Evolutionary conservation across 192 early-diverging fungal species (phyloP).

Genomic region (Linnemannia schmuckeri): DNA sequence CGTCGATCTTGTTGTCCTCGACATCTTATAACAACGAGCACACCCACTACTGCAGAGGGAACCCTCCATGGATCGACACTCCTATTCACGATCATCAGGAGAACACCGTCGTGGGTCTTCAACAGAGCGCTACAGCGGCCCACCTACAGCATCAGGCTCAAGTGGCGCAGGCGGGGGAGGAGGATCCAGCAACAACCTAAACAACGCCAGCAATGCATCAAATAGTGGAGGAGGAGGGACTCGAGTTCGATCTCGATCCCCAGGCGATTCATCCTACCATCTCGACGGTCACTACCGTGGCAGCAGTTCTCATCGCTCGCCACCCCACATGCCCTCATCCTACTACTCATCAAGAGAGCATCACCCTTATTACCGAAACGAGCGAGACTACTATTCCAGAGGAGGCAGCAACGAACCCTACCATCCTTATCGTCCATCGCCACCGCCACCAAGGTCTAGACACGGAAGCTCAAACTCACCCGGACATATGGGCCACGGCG

Average conservation of each 20-base stretch:
- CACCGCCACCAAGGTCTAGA: constrained; percentile 53
- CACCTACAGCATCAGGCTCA: constrained; percentile 11
- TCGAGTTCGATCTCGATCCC: constrained; percentile 40
- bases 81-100: constrained; percentile 49
- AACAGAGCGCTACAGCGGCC: constrained; percentile 32
- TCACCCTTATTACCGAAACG: constrained; percentile 44
- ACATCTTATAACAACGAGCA: not conserved
- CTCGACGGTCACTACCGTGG: constrained; percentile 38
- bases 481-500: constrained; percentile 31
- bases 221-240: not conserved
- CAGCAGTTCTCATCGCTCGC: constrained; percentile 40
- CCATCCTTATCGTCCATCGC: constrained; percentile 51
- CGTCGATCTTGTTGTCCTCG: too few relatives aligned
- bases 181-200: not conserved
- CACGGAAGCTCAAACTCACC: constrained; percentile 45
- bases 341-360: constrained; percentile 52
- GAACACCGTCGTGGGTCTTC: constrained; percentile 44
- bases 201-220: not conserved
- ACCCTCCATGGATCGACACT: constrained; percentile 48
- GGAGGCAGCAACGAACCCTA: constrained; percentile 29
- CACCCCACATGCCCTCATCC: constrained; percentile 38
- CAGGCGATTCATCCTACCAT: constrained; percentile 43
- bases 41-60: not conserved
- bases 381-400: constrained; percentile 50
- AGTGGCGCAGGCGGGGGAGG: constrained; percentile 1